A percentile compares a stretch with the other conserved stretches of the same genome.
Conservation (phyloP, 495 filamentous ascomycete genomes). For the Podospora anserina region DNA sequence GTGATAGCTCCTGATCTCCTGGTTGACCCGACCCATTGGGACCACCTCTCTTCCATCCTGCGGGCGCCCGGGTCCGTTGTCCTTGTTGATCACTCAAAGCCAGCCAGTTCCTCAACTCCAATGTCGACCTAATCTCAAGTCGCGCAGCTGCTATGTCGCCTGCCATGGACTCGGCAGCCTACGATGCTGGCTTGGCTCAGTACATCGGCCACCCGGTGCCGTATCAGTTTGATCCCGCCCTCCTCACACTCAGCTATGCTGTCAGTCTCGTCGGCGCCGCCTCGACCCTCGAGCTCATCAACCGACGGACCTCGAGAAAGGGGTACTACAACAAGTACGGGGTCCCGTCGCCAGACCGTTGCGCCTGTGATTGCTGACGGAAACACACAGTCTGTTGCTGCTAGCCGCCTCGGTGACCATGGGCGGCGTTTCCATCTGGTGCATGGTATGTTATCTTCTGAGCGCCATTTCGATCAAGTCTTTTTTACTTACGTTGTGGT, state of each 20-base stretch:
- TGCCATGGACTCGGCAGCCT: constrained; percentile 9
- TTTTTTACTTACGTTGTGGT: constrained; percentile 13
- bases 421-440: constrained; percentile 77
- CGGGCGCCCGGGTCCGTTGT: background rate
- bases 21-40: background rate
- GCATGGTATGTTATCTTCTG: constrained; percentile 37
- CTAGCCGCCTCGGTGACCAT: constrained; percentile 68
- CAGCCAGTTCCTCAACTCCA: background rate
- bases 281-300: constrained; percentile 78
- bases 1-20: background rate
- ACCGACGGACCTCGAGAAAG: constrained; percentile 63
- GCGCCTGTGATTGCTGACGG: background rate
- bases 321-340: constrained; percentile 62
- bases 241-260: constrained; percentile 71
- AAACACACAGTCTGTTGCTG: constrained; percentile 52
- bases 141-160: background rate
- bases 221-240: constrained; percentile 57
- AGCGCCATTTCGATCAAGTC: background rate
- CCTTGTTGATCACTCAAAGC: background rate
- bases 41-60: background rate
- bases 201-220: constrained; percentile 45
- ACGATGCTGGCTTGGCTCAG: constrained; percentile 16
- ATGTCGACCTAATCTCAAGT: background rate
- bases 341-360: background rate
- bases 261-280: constrained; percentile 73